These are phyloP conservation scores for Ascochyta koolunga DNA, from an alignment of 2,329 filamentous ascomycete species.

Conservation along the genomic window DNA sequence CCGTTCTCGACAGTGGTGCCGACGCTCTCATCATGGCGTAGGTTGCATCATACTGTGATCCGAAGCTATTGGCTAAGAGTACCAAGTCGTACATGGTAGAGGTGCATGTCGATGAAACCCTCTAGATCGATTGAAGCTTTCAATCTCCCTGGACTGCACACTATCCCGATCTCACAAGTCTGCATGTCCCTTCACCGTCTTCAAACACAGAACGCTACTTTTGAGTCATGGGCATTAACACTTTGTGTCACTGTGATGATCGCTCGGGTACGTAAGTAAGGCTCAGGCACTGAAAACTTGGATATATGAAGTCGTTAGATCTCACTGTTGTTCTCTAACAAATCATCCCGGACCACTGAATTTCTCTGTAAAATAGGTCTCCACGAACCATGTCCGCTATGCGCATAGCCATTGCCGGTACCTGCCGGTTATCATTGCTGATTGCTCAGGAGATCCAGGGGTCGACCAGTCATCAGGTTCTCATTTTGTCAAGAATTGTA, in stretches of 20 bases:
- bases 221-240: conserved; percentile 40
- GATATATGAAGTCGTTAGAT: not conserved
- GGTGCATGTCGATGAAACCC: conserved; percentile 3
- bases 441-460: conserved; percentile 65
- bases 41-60: conserved; percentile 12
- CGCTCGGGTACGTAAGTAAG: not conserved
- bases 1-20: conserved; percentile 6
- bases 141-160: conserved; percentile 6
- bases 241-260: conserved; percentile 23
- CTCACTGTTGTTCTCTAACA: not conserved
- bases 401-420: conserved; percentile 68
- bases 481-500: conserved; percentile 72
- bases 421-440: conserved; percentile 63
- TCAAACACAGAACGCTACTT: conserved; percentile 17
- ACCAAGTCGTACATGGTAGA: not conserved
- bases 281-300: not conserved
- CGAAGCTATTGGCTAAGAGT: conserved; percentile 26
- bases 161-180: conserved; percentile 17
- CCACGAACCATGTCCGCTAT: conserved; percentile 53
- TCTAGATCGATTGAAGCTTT: not conserved
- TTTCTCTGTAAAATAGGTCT: not conserved
- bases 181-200: conserved; percentile 31
- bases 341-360: not conserved
- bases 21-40: conserved; percentile 10
- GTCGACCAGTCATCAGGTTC: conserved; percentile 69